phyloP scores from a whole-genome alignment of 2,329 filamentous ascomycete genomes.

The Fusarium nodosum region DNA sequence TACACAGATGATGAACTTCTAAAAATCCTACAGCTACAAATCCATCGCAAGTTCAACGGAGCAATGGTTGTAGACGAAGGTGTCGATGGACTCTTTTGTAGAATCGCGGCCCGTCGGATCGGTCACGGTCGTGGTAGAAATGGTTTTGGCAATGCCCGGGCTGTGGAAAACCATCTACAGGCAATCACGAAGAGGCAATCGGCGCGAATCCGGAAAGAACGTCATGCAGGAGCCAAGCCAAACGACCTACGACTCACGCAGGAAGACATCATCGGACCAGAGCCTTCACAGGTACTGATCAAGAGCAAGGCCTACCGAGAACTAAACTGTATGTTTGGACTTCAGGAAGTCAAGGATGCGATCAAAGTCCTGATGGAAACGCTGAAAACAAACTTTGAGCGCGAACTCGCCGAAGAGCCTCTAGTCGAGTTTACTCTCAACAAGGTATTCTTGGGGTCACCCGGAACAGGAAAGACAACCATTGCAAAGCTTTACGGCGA shows the following conservation, averaged over 20 bases:
- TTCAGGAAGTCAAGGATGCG: constrained; percentile 72
- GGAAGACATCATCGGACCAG: constrained; percentile 79
- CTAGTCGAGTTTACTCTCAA: constrained; percentile 74
- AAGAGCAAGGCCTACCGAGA: constrained; percentile 69
- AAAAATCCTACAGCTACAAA: constrained; percentile 68
- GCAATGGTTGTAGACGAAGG: constrained; percentile 73
- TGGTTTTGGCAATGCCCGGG: constrained; percentile 80
- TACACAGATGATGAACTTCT: constrained; percentile 76
- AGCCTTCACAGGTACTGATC: constrained; percentile 67
- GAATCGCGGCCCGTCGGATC: constrained; percentile 72
- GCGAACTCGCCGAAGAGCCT: constrained; percentile 73
- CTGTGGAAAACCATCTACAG: constrained; percentile 72
- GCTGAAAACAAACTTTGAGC: constrained; percentile 73
- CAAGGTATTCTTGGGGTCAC: constrained; percentile 76
- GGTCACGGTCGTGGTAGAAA: constrained; percentile 72
- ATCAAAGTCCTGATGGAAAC: constrained; percentile 71
- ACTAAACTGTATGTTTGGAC: constrained; percentile 70
- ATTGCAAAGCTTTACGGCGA: constrained; percentile 79
- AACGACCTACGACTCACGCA: constrained; percentile 73
- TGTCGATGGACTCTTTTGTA: constrained; percentile 69
- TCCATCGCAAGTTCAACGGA: constrained; percentile 66
- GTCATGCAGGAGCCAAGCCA: constrained; percentile 56
- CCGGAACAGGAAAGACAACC: constrained; percentile 82
- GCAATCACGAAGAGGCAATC: constrained; percentile 71
- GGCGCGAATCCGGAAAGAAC: constrained; percentile 64